Evolutionary conservation across 768 basidiomycete species (phyloP), one percentile per base, ranked within the genome.

Genomic region (Leccinum variicolor): DNA sequence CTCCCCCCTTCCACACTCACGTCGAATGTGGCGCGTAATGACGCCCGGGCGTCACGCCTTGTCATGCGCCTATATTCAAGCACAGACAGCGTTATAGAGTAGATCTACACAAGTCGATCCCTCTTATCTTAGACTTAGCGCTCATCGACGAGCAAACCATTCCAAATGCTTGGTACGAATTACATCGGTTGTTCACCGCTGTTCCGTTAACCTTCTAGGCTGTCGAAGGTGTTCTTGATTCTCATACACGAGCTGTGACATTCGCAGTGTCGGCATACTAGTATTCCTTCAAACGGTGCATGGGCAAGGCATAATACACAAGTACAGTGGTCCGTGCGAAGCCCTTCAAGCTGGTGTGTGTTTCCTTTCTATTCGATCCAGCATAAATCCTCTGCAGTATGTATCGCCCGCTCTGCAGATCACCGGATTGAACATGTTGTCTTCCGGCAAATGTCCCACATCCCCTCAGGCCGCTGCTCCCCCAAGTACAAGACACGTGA

Each of bases 81-180:
- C 23, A 3, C 23, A 23, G 23, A 23, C 23, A 29, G 29, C 29
- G 29, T 29, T 29, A 29, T 29, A 29, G 29, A 29, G 29, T 29
- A 25, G 92, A 96, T 67, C 74, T 94, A 31, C 89, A 96, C 65
- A 79, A 85, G 17, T 96, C 94, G 3, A 93, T 96, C 64, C 83
- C 86, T 0, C 92, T 96, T 62, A 81, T 81, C 3, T 59, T 52
- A 46, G 58, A 62, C 14, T 33, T 68, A 52, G 31, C 53, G 4
- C 21, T 39, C 26, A 41, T 45, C 33, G 66, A 69, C 26, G 66
- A 68, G 9, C n/a, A 55, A 31, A 41, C 41, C n/a, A 55, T 66
- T 26, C 69, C 73, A n/a, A 72, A 73, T 14, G 53, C 66, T 57
- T 73, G 72, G 72, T 69, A 59, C 8, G 63, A 43, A 4, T 19